Conservation (phyloP, 208 protist species). For the Lotmaria passim region DNA sequence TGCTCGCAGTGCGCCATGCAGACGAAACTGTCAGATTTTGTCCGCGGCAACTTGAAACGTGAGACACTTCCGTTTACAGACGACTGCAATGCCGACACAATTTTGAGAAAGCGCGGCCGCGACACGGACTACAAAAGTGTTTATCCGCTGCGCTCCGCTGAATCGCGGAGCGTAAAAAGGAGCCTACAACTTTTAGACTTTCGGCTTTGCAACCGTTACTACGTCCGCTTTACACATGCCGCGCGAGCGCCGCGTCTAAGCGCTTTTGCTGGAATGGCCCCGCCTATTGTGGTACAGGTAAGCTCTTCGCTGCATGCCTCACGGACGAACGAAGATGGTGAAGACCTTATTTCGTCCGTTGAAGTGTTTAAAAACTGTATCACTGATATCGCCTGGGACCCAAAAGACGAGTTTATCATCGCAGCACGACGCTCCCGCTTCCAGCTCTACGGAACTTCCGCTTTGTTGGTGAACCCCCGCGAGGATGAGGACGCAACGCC, state of each 20-base stretch:
- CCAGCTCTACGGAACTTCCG: conserved; percentile 23
- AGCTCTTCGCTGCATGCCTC: conserved; percentile 8
- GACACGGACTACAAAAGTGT: background rate
- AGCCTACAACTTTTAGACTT: conserved; percentile 6
- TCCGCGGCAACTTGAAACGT: background rate
- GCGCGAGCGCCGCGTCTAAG: background rate
- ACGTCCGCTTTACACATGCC: background rate
- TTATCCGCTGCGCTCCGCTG: background rate
- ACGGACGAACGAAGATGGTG: conserved; percentile 14
- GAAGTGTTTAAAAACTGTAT: conserved; percentile 32
- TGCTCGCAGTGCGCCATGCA: background rate
- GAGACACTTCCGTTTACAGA: conserved; percentile 1
- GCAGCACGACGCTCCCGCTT: conserved; percentile 25
- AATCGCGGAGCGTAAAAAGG: background rate
- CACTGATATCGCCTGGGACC: conserved; percentile 25
- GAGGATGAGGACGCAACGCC: background rate
- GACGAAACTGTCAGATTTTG: conserved; percentile 3
- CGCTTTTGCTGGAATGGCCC: background rate
- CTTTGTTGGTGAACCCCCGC: background rate
- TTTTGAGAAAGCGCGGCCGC: background rate
- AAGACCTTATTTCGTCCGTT: conserved; percentile 15
- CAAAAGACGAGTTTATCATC: conserved; percentile 32
- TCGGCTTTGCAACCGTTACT: background rate
- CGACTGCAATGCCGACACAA: background rate
- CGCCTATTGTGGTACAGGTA: background rate